Conservation (phyloP, 805 yeast species). For the Lipomyces starkeyi region DNA sequence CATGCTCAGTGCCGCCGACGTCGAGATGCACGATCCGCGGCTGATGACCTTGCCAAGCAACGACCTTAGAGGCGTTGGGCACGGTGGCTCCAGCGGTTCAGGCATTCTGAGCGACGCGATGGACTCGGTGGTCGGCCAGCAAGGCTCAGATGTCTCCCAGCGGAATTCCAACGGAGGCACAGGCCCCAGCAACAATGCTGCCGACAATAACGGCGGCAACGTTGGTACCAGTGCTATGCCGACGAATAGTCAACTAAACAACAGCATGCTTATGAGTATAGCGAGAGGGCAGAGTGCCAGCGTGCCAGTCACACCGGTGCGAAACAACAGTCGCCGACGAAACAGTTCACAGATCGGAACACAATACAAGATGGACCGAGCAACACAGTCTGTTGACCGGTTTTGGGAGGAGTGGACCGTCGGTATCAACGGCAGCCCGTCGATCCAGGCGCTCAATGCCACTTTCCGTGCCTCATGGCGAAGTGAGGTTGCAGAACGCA, state of each 20-base stretch:
- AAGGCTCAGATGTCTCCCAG: background rate
- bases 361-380: constrained; percentile 37
- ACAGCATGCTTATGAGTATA: constrained; percentile 20
- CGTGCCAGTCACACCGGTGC: constrained; percentile 26
- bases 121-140: constrained; percentile 8
- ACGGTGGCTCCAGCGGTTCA: background rate
- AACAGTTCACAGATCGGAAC: constrained; percentile 10
- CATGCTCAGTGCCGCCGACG: constrained; percentile 20
- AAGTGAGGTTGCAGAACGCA: constrained; percentile 41
- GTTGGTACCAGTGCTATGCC: background rate
- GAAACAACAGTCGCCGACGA: constrained; percentile 16
- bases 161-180: background rate
- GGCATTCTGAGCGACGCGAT: constrained; percentile 11
- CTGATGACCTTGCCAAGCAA: constrained; percentile 18
- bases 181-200: constrained; percentile 2
- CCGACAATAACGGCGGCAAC: background rate
- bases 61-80: constrained; percentile 2
- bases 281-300: constrained; percentile 18
- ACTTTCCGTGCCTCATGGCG: constrained; percentile 54
- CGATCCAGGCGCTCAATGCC: constrained; percentile 51
- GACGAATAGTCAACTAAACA: constrained; percentile 16
- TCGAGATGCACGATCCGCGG: constrained; percentile 36
- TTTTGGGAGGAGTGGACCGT: constrained; percentile 50
- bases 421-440: constrained; percentile 52
- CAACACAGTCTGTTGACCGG: constrained; percentile 35